These are phyloP conservation scores for Antrodiella citrinella DNA, from an alignment of 768 basidiomycete genomes.

Conservation along the genomic window DNA sequence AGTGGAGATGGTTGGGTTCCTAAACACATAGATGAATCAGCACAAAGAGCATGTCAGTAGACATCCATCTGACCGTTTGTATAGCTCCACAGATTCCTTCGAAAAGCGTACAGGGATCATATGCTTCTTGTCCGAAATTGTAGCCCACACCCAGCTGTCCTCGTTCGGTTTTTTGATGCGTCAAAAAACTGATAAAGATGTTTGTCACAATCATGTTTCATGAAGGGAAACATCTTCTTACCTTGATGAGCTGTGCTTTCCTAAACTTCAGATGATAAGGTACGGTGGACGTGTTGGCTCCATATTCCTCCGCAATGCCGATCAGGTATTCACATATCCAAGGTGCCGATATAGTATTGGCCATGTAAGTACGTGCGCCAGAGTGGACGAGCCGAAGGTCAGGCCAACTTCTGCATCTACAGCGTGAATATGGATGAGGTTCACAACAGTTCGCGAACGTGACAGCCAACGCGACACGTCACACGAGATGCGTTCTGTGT, in stretches of 20 bases:
- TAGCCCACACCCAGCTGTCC: conserved; percentile 50
- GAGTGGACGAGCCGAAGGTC: background rate
- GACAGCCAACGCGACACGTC: conserved; percentile 1
- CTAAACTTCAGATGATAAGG: conserved; percentile 30
- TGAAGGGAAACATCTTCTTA: conserved; percentile 12
- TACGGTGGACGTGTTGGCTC: conserved; percentile 32
- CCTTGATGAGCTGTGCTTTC: conserved; percentile 56
- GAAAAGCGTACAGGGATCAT: conserved; percentile 47
- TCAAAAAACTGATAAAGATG: conserved; percentile 50
- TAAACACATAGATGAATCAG: background rate
- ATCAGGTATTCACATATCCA: conserved; percentile 56
- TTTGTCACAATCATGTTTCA: background rate
- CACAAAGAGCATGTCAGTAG: background rate
- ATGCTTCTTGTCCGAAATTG: conserved; percentile 49
- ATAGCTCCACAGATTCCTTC: conserved; percentile 39
- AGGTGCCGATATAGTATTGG: conserved; percentile 29
- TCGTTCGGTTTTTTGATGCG: conserved; percentile 29
- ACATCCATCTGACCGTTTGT: conserved; percentile 27
- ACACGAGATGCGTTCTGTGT: too few species aligned
- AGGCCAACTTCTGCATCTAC: too few species aligned
- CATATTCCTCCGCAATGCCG: conserved; percentile 41
- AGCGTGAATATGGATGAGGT: too few species aligned
- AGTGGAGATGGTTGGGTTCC: background rate
- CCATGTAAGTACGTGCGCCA: conserved; percentile 30
- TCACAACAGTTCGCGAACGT: background rate